Evolutionary conservation across 805 yeast species (phyloP), one percentile per base, ranked within the genome.

Genomic region (Kodamaea lidongshanica): DNA sequence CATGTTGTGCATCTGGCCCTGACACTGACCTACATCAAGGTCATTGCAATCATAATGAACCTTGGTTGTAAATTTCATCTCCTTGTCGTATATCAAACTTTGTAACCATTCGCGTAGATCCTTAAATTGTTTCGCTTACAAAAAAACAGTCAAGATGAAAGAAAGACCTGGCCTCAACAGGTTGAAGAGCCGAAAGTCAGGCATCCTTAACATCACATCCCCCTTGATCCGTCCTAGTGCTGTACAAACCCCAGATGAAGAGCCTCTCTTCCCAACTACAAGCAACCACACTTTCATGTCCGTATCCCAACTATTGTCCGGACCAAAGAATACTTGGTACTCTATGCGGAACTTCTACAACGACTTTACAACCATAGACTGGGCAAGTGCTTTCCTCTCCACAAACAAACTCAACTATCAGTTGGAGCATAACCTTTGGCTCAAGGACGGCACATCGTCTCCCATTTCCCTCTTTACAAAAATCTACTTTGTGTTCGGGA

Each of bases 291-390:
- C 35, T 17, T 67, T 70, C 47, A 73, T 72, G 28, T 79, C 88
- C 44, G 74, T 72, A 52, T 80, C 75, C 52, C 78, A n/a, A n/a
- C n/a, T n/a, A n/a, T n/a, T 79, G 27, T 19, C 23, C 12, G 15
- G 14, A 24, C 24, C 43, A 10, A 43, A 48, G 16, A 42, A 39
- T 16, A 27, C 46, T 4, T 33, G 50, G 15, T 45, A 41, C 32
- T 15, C 48, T 10, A 25, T 48, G 11, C 32, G 68, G 15, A 60
- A 56, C 39, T 70, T 56, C 53, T 74, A 74, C 45, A 75, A 74
- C 44, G 78, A 74, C 48, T 74, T 72, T 50, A 73, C 80, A 13
- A 71, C 78, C 12, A 69, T 73, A 11, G 80, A 74, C 49, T 74
- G 79, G 79, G 66, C 70, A 3, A 60, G 62, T 17, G 75, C 73